Evolutionary conservation across 257 asterid genomes (phyloP).

Genomic region (Gardenia jasminoides): DNA sequence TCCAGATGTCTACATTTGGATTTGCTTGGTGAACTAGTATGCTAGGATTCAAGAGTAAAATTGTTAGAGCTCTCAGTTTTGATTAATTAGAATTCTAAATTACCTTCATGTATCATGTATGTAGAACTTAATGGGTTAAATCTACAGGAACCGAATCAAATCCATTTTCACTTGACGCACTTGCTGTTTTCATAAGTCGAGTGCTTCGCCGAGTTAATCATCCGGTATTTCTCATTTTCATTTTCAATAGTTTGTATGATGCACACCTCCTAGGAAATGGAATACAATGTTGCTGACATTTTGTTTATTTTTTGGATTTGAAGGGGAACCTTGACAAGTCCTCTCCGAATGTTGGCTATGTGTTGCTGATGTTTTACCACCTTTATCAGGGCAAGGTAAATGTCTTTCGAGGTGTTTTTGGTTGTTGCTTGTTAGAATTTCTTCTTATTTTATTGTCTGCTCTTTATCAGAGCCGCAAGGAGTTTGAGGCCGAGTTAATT

Average conservation of each 20-base stretch:
- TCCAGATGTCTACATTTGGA: too few species aligned
- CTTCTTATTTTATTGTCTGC: conserved; percentile 20
- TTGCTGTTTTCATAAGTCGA: conserved; percentile 80
- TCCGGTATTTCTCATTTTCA: conserved; percentile 58
- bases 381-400: conserved; percentile 94
- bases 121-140: conserved; percentile 2
- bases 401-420: conserved; percentile 5
- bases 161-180: conserved; percentile 89
- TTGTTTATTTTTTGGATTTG: conserved; percentile 28
- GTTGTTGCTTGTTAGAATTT: not conserved
- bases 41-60: not conserved
- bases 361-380: conserved; percentile 85
- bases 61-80: not conserved
- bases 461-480: conserved; percentile 65
- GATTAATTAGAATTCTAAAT: not conserved
- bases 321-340: conserved; percentile 96
- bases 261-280: conserved; percentile 3
- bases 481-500: conserved; percentile 75
- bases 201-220: conserved; percentile 86
- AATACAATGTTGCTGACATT: conserved; percentile 15
- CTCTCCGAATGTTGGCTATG: conserved; percentile 85
- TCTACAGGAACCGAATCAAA: conserved; percentile 80
- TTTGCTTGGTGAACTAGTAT: not conserved
- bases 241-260: conserved; percentile 12
- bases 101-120: conserved; percentile 1